Evolutionary conservation across 441 rosid genomes (phyloP).

Genomic region (Omphalea diandra): DNA sequence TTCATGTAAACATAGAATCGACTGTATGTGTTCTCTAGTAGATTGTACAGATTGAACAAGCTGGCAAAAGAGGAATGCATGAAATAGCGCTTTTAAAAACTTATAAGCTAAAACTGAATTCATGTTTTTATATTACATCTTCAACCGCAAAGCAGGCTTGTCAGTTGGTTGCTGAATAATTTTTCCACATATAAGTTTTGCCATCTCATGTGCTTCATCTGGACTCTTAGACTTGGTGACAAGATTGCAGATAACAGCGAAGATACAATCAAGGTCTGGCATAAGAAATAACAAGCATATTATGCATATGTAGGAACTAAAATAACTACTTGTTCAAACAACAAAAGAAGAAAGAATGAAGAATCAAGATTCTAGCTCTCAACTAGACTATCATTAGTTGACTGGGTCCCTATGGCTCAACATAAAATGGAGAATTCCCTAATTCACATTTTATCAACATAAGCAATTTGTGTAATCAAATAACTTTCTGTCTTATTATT

Average conservation of each 20-base stretch:
- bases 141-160: constrained; percentile 84
- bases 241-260: constrained; percentile 91
- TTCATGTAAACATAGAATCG: constrained; percentile 89
- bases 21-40: constrained; percentile 64
- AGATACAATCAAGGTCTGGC: constrained; percentile 92
- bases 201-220: constrained; percentile 72
- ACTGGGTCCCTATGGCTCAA: neutral
- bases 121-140: constrained; percentile 55
- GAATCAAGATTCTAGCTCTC: neutral
- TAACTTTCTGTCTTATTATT: neutral
- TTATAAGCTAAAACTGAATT: constrained; percentile 2
- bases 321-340: neutral
- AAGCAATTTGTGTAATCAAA: neutral
- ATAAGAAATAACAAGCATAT: constrained; percentile 5
- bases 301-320: constrained; percentile 8
- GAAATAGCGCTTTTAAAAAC: constrained; percentile 19
- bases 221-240: constrained; percentile 58
- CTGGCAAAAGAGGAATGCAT: constrained; percentile 44
- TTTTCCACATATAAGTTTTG: constrained; percentile 69
- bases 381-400: neutral
- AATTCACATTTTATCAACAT: neutral
- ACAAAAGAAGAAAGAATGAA: neutral
- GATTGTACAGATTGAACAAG: constrained; percentile 93
- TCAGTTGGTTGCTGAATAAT: constrained; percentile 81
- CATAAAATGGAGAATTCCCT: neutral